Percentiles rank a stretch among this genome's conserved stretches.
Conservation (phyloP, 352 stramenopile genomes). For the Globisporangium mamillatum region DNA sequence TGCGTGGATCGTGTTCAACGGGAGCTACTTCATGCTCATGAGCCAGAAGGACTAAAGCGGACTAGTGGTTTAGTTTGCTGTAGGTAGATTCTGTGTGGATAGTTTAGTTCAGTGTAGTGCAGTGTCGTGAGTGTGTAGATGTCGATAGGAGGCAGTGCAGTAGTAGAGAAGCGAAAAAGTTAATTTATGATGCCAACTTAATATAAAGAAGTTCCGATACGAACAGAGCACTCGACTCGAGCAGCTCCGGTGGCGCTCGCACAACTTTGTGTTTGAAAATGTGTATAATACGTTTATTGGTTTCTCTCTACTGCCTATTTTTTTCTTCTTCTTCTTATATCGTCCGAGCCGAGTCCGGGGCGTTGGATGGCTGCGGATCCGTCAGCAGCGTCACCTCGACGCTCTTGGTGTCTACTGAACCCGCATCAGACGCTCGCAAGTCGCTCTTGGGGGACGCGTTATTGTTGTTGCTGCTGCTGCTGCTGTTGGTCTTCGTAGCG, state of each 20-base stretch:
- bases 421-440: neutral
- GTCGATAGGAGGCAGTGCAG: neutral
- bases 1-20: slow-evolving; percentile 25
- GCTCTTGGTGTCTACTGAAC: neutral
- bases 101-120: slow-evolving; percentile 2
- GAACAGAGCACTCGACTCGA: neutral
- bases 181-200: slow-evolving; percentile 15
- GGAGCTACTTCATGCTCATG: slow-evolving; percentile 25
- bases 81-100: neutral
- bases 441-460: neutral
- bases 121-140: neutral
- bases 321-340: slow-evolving; percentile 2
- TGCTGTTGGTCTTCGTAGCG: neutral
- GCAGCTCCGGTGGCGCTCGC: neutral
- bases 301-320: neutral
- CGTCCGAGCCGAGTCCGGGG: neutral
- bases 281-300: neutral
- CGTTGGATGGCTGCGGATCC: neutral
- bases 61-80: neutral
- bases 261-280: neutral
- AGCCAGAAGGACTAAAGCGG: slow-evolving; percentile 11
- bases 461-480: neutral
- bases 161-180: neutral
- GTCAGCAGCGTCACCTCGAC: neutral
- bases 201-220: neutral